Evolutionary conservation across 2,329 filamentous ascomycete genomes (phyloP).

Genomic region (Aspergillus fructus): DNA sequence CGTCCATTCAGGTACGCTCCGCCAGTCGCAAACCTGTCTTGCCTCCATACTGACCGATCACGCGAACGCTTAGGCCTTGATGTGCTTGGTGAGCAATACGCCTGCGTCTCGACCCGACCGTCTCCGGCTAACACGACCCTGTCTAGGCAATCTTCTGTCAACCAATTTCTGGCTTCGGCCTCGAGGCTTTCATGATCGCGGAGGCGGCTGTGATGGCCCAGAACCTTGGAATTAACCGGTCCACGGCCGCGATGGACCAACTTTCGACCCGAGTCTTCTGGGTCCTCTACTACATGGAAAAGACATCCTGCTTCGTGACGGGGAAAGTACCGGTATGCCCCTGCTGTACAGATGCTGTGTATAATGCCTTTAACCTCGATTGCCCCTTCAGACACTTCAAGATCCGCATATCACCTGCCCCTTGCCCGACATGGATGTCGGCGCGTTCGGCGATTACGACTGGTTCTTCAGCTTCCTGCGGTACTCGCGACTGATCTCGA

Average conservation of each 20-base stretch:
- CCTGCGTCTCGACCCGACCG: not conserved
- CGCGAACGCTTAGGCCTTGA: not conserved
- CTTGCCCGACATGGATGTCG: slow-evolving; percentile 34
- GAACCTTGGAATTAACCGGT: slow-evolving; percentile 30
- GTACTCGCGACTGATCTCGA: slow-evolving; percentile 33
- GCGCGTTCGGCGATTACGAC: slow-evolving; percentile 34
- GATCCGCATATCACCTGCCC: slow-evolving; percentile 40
- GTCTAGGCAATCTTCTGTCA: slow-evolving; percentile 38
- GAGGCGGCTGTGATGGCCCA: slow-evolving; percentile 39
- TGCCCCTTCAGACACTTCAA: slow-evolving; percentile 26
- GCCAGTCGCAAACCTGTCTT: not conserved
- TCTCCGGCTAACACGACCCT: not conserved
- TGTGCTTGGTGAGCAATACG: not conserved
- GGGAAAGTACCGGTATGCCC: slow-evolving; percentile 33
- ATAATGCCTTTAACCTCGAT: not conserved
- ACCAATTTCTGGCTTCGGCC: slow-evolving; percentile 36
- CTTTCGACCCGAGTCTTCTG: slow-evolving; percentile 36
- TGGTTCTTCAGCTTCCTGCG: slow-evolving; percentile 36
- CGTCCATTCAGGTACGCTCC: not conserved
- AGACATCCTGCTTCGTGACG: slow-evolving; percentile 33
- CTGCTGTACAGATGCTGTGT: not conserved
- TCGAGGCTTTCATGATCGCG: slow-evolving; percentile 32
- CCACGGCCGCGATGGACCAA: slow-evolving; percentile 14
- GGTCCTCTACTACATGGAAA: slow-evolving; percentile 43
- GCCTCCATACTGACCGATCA: not conserved